phyloP scores from a whole-genome alignment of 2,329 filamentous ascomycete species.

The Pezicula carpinea region DNA sequence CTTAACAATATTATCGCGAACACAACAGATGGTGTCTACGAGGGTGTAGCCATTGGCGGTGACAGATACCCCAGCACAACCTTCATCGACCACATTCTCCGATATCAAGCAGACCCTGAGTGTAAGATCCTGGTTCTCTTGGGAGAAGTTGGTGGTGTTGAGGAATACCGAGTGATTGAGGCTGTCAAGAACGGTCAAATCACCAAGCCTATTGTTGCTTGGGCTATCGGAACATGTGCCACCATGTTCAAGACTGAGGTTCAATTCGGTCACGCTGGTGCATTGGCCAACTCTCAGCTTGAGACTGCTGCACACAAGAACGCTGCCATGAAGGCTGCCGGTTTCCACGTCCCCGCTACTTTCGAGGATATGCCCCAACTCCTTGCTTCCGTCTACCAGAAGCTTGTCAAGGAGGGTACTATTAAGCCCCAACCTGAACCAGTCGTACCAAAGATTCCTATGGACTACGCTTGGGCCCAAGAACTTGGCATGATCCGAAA shows the following conservation, averaged over 20 bases:
- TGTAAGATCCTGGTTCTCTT: slow-evolving; percentile 97
- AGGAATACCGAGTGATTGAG: slow-evolving; percentile 99
- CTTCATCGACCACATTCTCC: slow-evolving; percentile 96
- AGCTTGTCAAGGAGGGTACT: slow-evolving; percentile 77
- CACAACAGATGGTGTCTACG: slow-evolving; percentile 95
- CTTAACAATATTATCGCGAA: slow-evolving; percentile 99
- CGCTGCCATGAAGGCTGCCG: slow-evolving; percentile 91
- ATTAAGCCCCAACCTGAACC: slow-evolving; percentile 87
- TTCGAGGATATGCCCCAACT: slow-evolving; percentile 88
- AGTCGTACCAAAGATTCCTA: slow-evolving; percentile 95
- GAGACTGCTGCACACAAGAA: slow-evolving; percentile 98
- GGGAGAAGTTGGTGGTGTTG: slow-evolving; percentile 97
- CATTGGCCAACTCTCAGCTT: slow-evolving; percentile 98
- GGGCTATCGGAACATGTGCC: slow-evolving; percentile 98
- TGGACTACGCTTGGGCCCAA: slow-evolving; percentile 99
- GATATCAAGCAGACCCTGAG: slow-evolving; percentile 93
- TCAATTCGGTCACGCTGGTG: slow-evolving; percentile 97
- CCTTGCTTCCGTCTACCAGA: slow-evolving; percentile 80
- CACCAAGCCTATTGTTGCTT: slow-evolving; percentile 97
- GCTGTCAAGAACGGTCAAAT: slow-evolving; percentile 91
- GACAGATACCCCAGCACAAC: slow-evolving; percentile 98
- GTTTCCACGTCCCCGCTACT: slow-evolving; percentile 89
- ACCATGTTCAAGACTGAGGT: slow-evolving; percentile 99
- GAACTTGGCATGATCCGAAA: slow-evolving; percentile 99
- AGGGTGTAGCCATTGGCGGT: slow-evolving; percentile 99